These are phyloP conservation scores for Aspergillus novofumigatus DNA, from an alignment of 2,329 filamentous ascomycete genomes.

Conservation along the genomic window DNA sequence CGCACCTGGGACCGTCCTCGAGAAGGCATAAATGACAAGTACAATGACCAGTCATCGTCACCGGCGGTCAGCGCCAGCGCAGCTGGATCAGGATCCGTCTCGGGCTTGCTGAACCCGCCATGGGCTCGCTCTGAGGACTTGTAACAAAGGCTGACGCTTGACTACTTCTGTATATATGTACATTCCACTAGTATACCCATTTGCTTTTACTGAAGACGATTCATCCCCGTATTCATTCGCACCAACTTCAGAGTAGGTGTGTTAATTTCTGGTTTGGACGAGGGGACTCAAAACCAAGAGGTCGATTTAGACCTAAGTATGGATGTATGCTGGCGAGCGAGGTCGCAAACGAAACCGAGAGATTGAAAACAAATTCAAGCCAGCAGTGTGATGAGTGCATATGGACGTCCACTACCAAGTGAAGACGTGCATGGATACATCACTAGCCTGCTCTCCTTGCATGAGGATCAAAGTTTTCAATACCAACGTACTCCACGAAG, in stretches of 20 bases:
- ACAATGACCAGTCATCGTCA: slow-evolving; percentile 16
- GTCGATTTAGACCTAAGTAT: background rate
- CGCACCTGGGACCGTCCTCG: slow-evolving; percentile 68
- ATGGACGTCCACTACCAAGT: background rate
- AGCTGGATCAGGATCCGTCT: slow-evolving; percentile 12
- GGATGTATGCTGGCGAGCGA: background rate
- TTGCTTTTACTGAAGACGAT: background rate
- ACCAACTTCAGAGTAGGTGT: background rate
- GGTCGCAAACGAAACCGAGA: background rate
- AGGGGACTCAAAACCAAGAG: background rate
- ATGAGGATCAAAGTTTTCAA: background rate
- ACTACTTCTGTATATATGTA: slow-evolving; percentile 11
- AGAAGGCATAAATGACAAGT: slow-evolving; percentile 34
- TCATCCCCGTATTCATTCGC: background rate
- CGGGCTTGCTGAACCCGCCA: slow-evolving; percentile 9
- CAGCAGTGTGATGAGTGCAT: background rate
- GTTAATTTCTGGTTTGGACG: background rate
- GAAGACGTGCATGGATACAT: background rate
- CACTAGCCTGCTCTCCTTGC: background rate
- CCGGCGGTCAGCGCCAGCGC: slow-evolving; percentile 14
- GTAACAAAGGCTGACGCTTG: background rate
- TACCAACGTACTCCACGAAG: background rate
- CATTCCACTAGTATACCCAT: slow-evolving; percentile 16
- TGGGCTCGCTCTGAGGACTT: slow-evolving; percentile 14
- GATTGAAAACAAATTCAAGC: background rate